These are phyloP conservation scores for Furcasterigmium sp. DNA, from an alignment of 2,329 filamentous ascomycete species.

Conservation along the genomic window DNA sequence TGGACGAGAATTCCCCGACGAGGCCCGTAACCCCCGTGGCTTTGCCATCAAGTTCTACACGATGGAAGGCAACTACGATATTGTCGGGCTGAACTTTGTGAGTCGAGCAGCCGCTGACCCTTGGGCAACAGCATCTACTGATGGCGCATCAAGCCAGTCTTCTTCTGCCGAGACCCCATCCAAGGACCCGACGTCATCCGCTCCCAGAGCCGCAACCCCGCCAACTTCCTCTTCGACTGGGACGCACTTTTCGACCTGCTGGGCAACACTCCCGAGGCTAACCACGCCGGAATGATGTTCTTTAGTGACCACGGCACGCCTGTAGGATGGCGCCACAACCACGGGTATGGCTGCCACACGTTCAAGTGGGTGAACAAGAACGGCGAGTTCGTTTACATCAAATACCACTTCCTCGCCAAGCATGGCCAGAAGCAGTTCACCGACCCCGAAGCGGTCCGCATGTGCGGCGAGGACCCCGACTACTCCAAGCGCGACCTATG, in stretches of 20 bases:
- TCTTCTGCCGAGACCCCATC: constrained; percentile 41
- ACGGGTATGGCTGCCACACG: constrained; percentile 43
- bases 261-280: constrained; percentile 37
- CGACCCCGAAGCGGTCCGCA: constrained; percentile 25
- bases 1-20: constrained; percentile 63
- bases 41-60: constrained; percentile 39
- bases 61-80: constrained; percentile 27
- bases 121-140: too few species aligned
- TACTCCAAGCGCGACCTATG: constrained; percentile 30
- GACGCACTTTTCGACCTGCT: constrained; percentile 32
- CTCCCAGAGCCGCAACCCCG: constrained; percentile 36
- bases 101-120: too few species aligned
- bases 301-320: constrained; percentile 46
- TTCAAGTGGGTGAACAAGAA: constrained; percentile 28
- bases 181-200: constrained; percentile 41
- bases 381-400: constrained; percentile 42
- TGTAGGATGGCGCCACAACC: constrained; percentile 36
- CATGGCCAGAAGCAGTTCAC: constrained; percentile 39
- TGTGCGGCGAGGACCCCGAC: constrained; percentile 45
- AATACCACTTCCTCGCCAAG: constrained; percentile 43
- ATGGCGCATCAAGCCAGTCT: too few species aligned
- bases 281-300: constrained; percentile 46
- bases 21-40: constrained; percentile 54
- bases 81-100: constrained; percentile 39
- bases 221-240: constrained; percentile 31